Percentiles rank a stretch among this genome's conserved stretches.
Conservation (phyloP, 2,329 filamentous ascomycete genomes). For the Talaromyces islandicus region DNA sequence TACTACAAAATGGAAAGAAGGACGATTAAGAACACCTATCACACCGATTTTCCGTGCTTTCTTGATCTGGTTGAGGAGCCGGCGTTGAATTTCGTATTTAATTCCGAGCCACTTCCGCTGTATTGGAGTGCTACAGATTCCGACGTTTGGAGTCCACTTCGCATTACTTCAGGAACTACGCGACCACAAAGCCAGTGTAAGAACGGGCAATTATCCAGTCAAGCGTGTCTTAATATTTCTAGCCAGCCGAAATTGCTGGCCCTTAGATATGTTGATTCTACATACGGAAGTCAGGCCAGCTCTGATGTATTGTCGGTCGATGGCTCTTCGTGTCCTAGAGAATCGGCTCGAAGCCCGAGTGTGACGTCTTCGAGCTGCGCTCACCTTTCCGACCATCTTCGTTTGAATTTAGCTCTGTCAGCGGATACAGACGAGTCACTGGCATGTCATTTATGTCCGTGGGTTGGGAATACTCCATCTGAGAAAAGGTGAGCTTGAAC, state of each 20-base stretch:
- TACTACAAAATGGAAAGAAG: neutral
- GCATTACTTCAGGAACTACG: neutral
- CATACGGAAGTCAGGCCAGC: neutral
- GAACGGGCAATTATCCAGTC: neutral
- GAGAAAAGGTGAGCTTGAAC: conserved; percentile 29
- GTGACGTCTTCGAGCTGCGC: neutral
- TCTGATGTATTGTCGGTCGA: neutral
- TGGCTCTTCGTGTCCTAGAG: neutral
- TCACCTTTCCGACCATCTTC: neutral
- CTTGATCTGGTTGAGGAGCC: neutral
- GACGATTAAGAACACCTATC: neutral
- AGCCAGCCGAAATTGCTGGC: neutral
- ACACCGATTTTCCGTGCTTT: neutral
- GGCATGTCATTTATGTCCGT: conserved; percentile 47
- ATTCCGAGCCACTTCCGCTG: neutral
- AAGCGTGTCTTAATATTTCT: neutral
- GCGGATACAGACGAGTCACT: neutral
- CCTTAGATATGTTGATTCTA: neutral
- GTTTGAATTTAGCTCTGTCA: neutral
- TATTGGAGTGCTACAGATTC: neutral
- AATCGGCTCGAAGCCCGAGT: neutral
- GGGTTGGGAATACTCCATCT: conserved; percentile 35
- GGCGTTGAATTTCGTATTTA: neutral
- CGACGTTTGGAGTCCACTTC: neutral
- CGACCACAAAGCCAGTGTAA: neutral